Evolutionary conservation across 1,139 yeast genomes (phyloP).

Genomic region (Debaryomyces fabryi): DNA sequence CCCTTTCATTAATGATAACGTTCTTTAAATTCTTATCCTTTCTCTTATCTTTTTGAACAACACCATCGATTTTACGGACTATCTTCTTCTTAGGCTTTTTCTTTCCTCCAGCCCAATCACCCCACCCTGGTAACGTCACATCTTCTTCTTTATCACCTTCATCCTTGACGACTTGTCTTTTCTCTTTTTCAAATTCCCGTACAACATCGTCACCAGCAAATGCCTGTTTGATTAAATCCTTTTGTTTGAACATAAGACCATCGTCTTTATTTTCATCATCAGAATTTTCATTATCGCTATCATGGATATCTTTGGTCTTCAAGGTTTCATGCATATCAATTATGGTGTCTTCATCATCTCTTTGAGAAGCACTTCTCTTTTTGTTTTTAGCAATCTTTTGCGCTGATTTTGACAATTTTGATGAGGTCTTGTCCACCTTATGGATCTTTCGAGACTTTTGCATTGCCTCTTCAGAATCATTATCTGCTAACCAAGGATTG

Average conservation of each 20-base stretch:
- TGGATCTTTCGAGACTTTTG: constrained; percentile 57
- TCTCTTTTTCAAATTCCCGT: constrained; percentile 75
- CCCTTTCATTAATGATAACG: constrained; percentile 88
- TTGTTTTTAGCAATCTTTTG: constrained; percentile 54
- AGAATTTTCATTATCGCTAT: constrained; percentile 42
- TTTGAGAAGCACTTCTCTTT: constrained; percentile 37
- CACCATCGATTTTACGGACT: constrained; percentile 72
- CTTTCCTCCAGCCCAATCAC: constrained; percentile 71
- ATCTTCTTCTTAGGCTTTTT: constrained; percentile 63
- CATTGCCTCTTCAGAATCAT: constrained; percentile 27
- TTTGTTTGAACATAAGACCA: constrained; percentile 66
- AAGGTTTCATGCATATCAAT: constrained; percentile 55
- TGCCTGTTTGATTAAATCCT: constrained; percentile 83
- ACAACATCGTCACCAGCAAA: constrained; percentile 97
- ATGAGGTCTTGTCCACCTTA: constrained; percentile 60
- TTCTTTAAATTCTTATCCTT: constrained; percentile 73
- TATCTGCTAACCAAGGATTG: constrained; percentile 69
- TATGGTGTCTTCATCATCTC: constrained; percentile 35
- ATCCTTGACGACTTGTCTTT: constrained; percentile 63
- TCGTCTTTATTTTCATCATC: constrained; percentile 42
- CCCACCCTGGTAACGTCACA: constrained; percentile 93
- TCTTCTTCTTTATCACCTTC: constrained; percentile 91
- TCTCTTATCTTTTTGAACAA: constrained; percentile 68
- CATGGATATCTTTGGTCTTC: constrained; percentile 12
- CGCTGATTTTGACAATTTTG: constrained; percentile 55